A percentile compares a stretch with the other conserved stretches of the same genome.
Conservation (phyloP, 2,329 filamentous ascomycete genomes). For the Chaetomium sp. region DNA sequence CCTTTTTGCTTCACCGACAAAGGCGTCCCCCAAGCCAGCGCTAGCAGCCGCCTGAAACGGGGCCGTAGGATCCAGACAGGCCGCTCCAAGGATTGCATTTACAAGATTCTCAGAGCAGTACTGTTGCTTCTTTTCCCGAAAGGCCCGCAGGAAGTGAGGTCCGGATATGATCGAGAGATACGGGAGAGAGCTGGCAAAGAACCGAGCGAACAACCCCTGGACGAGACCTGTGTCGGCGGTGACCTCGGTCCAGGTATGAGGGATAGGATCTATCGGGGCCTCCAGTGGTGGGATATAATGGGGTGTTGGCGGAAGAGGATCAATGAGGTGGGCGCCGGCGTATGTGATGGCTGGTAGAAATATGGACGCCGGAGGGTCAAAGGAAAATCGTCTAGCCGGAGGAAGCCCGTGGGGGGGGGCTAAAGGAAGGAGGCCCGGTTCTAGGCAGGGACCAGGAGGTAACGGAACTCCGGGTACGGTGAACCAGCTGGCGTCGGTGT, state of each 20-base stretch:
- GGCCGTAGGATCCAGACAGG: constrained; percentile 13
- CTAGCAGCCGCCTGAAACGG: constrained; percentile 13
- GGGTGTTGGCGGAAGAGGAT: no score
- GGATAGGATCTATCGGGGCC: constrained; percentile 1
- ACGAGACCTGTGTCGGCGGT: constrained; percentile 17
- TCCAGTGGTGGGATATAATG: background rate
- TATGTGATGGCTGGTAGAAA: background rate
- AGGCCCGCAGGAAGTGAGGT: constrained; percentile 19
- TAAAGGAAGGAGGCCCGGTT: no score
- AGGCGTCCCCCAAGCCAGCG: constrained; percentile 19
- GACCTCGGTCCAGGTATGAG: constrained; percentile 20
- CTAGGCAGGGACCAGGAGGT: no score
- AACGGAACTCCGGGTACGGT: background rate
- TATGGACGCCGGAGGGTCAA: background rate
- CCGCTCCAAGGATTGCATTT: constrained; percentile 22
- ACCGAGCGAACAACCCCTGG: constrained; percentile 15
- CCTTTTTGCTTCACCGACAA: constrained; percentile 20
- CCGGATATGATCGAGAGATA: constrained; percentile 16
- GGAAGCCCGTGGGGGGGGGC: background rate
- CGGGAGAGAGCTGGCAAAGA: constrained; percentile 17
- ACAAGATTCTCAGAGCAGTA: constrained; percentile 22
- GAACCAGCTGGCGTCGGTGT: no score
- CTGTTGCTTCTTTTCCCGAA: constrained; percentile 14
- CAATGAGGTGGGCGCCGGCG: background rate
- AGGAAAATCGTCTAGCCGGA: background rate